Percentiles rank a stretch among this genome's conserved stretches.
Evolutionary conservation across 2,329 filamentous ascomycete species (phyloP).

Genomic region (Apiospora pterosperma): DNA sequence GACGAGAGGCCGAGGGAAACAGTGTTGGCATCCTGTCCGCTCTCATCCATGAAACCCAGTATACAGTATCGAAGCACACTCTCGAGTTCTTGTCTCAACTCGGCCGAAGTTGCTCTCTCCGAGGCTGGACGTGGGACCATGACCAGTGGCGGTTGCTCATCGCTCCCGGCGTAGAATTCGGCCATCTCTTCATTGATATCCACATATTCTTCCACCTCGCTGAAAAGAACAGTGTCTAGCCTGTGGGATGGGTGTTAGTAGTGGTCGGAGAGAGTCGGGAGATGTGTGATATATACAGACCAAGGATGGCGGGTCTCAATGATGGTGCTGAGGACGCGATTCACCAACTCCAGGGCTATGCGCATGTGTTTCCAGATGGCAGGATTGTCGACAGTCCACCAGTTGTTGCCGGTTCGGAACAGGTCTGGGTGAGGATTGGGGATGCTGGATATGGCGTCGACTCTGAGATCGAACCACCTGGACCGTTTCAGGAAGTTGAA

Average conservation of each 20-base stretch:
- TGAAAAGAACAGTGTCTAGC: not conserved
- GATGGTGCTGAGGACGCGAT: constrained; percentile 1
- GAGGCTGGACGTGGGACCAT: not conserved
- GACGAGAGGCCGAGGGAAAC: not conserved
- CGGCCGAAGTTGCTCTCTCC: not conserved
- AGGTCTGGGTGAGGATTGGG: not conserved
- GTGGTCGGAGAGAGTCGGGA: not conserved
- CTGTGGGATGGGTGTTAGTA: not conserved
- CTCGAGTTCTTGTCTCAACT: not conserved
- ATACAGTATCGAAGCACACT: not conserved
- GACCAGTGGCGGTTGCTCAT: not conserved
- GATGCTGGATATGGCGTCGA: not conserved
- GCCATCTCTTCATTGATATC: not conserved
- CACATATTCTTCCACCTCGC: not conserved
- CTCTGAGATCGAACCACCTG: constrained; percentile 8
- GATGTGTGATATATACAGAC: not conserved
- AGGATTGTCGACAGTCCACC: constrained; percentile 11
- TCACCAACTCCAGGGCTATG: constrained; percentile 4
- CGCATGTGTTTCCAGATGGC: constrained; percentile 6
- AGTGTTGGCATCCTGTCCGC: not conserved
- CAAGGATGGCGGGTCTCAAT: not conserved
- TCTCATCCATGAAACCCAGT: not conserved
- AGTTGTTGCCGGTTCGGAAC: not conserved
- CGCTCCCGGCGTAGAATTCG: not conserved
- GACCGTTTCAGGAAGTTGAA: not conserved